A percentile compares a stretch with the other conserved stretches of the same genome.
Conservation (phyloP, 441 rosid genomes). For the Geranium incanum region DNA sequence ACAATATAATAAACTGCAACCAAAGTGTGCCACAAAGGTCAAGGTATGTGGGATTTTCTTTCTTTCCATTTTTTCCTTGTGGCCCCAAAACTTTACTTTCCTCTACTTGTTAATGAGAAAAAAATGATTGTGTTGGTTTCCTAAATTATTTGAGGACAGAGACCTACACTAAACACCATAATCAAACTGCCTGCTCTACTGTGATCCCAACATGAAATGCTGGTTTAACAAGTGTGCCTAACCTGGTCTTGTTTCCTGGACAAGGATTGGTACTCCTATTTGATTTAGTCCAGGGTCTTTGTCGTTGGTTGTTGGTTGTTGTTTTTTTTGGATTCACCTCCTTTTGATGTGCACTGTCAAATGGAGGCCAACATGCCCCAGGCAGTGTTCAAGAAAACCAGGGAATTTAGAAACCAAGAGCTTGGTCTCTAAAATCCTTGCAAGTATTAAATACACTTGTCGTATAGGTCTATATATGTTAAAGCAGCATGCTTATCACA, state of each 20-base stretch:
- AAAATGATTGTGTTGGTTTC: neutral
- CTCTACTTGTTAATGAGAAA: constrained; percentile 4
- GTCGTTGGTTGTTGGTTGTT: too few relatives aligned
- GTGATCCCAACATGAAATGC: neutral
- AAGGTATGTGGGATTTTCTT: neutral
- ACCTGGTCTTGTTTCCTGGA: constrained; percentile 3
- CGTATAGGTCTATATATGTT: too few relatives aligned
- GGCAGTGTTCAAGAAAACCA: neutral
- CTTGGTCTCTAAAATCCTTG: neutral
- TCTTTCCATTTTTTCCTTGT: constrained; percentile 6
- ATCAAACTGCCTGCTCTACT: neutral
- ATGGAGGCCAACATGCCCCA: neutral
- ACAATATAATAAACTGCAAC: constrained; percentile 7
- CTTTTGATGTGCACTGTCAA: neutral
- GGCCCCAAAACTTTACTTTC: constrained; percentile 7
- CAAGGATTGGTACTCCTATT: neutral
- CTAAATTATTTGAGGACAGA: constrained; percentile 9
- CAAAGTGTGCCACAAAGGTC: constrained; percentile 6
- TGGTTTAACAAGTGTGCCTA: constrained; percentile 5
- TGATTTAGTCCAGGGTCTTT: neutral
- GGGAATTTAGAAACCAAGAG: neutral
- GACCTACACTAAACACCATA: neutral
- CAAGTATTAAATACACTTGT: too few relatives aligned
- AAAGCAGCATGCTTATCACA: too few relatives aligned
- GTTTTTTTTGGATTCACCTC: neutral